A percentile compares a stretch with the other conserved stretches of the same genome.
These are phyloP conservation scores for Scheffersomyces coipomensis DNA, from an alignment of 805 yeast species.

Conservation along the genomic window DNA sequence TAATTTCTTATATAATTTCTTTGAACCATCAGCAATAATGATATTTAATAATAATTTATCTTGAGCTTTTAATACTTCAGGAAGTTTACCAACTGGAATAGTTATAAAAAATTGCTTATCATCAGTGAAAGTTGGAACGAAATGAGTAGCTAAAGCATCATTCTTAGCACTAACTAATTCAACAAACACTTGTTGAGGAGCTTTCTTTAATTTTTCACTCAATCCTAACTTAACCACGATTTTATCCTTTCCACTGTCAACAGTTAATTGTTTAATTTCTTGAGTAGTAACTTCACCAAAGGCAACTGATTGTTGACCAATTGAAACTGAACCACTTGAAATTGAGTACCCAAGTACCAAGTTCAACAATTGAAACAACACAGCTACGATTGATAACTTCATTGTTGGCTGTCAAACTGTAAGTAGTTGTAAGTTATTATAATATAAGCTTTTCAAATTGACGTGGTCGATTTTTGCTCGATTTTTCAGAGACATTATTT, in stretches of 20 bases:
- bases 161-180: conserved; percentile 24
- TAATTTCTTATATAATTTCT: conserved; percentile 23
- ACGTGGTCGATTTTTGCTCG: conserved; percentile 12
- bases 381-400: conserved; percentile 16
- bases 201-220: conserved; percentile 13
- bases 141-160: conserved; percentile 29
- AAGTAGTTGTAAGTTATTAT: background rate
- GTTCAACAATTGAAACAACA: conserved; percentile 18
- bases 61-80: conserved; percentile 33
- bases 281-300: conserved; percentile 31
- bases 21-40: conserved; percentile 27
- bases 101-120: conserved; percentile 18
- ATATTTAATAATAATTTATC: conserved; percentile 28
- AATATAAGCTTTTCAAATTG: conserved; percentile 3
- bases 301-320: conserved; percentile 20
- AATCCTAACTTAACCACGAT: conserved; percentile 26
- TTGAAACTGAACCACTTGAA: conserved; percentile 25
- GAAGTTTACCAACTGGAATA: conserved; percentile 28
- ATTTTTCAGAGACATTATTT: too few species aligned
- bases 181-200: conserved; percentile 36
- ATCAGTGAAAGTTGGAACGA: conserved; percentile 26
- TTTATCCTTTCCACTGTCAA: conserved; percentile 31
- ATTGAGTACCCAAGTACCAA: conserved; percentile 27
- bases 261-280: conserved; percentile 25
- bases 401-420: too few species aligned